Evolutionary conservation across 345 rosid species (phyloP), one percentile per base, ranked within the genome.

Genomic region (Cardamine occulta): DNA sequence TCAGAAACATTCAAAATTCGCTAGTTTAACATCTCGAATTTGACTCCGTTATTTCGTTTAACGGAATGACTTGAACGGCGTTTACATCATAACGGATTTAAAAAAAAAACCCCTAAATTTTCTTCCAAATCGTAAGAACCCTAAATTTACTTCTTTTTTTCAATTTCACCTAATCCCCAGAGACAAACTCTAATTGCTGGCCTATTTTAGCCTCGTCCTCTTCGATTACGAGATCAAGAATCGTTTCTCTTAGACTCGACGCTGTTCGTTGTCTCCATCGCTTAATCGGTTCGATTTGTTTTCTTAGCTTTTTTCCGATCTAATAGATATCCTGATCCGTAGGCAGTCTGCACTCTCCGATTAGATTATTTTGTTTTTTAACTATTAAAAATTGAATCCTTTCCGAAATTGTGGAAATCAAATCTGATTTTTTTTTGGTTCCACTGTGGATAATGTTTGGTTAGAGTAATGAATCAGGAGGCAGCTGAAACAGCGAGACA

Each of bases 401-500:
- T 6, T 44, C 8, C 14, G 9, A 65, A 31, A n/a, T 42, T 40
- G 6, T 12, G 6, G 9, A 5, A 65, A 6, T 45, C 17, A 3
- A 23, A 54, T 10, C 9, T 47, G 58, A 17, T 4, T 5, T 7
- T 7, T 8, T 7, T 9, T 24, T 2, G 4, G 6, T 19, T 19
- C 19, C 19, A 19, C 19, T 26, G 3, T 35, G 11, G 8, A 4
- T 2, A 2, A 7, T 21, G 2, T 4, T 47, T 7, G 40, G 6
- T 49, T 28, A 75, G 63, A 68, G 68, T 4, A 4, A 51, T 80
- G 83, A 73, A 76, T 47, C 49, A 72, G 18, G 84, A 81, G 21
- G 81, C 79, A 37, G 76, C 76, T 24, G 59, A 75, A 54, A 77
- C 84, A 3, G 84, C 84, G 15, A 64, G 84, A 29, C 79, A 81